These are phyloP conservation scores for Yamadazyma philogaea DNA, from an alignment of 805 yeast genomes.

Conservation along the genomic window DNA sequence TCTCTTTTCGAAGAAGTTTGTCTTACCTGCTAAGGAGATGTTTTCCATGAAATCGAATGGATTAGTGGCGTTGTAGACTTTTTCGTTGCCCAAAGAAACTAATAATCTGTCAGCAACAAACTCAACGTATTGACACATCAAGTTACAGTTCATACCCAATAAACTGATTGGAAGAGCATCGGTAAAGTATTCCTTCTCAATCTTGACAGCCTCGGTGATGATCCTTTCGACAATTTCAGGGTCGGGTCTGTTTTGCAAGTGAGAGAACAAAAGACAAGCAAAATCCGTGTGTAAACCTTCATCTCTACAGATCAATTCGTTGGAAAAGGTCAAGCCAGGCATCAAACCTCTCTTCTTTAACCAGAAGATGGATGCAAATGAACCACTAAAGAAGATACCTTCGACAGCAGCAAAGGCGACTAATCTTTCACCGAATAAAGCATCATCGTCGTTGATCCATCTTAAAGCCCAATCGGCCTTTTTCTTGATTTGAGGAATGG, in stretches of 20 bases:
- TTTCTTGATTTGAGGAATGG: conserved; percentile 92
- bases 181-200: conserved; percentile 90
- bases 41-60: conserved; percentile 99
- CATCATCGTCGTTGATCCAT: conserved; percentile 89
- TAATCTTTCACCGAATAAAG: conserved; percentile 90
- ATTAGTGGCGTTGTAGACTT: conserved; percentile 80
- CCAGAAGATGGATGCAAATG: conserved; percentile 98
- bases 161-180: conserved; percentile 93
- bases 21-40: conserved; percentile 96
- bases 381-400: conserved; percentile 98
- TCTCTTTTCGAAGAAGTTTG: conserved; percentile 98
- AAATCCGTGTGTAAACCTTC: conserved; percentile 99
- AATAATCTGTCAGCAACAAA: conserved; percentile 95
- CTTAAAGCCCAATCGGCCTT: conserved; percentile 99
- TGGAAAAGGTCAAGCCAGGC: conserved; percentile 98
- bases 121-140: conserved; percentile 98
- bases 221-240: conserved; percentile 75
- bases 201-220: conserved; percentile 91
- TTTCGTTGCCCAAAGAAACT: conserved; percentile 86
- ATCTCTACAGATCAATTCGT: conserved; percentile 96
- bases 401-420: conserved; percentile 99
- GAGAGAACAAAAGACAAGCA: conserved; percentile 93
- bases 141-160: conserved; percentile 89
- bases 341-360: conserved; percentile 96
- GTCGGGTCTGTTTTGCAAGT: conserved; percentile 85